Base-by-base conservation (phyloP, 495 filamentous ascomycete species). In the Neurospora africana region DNA sequence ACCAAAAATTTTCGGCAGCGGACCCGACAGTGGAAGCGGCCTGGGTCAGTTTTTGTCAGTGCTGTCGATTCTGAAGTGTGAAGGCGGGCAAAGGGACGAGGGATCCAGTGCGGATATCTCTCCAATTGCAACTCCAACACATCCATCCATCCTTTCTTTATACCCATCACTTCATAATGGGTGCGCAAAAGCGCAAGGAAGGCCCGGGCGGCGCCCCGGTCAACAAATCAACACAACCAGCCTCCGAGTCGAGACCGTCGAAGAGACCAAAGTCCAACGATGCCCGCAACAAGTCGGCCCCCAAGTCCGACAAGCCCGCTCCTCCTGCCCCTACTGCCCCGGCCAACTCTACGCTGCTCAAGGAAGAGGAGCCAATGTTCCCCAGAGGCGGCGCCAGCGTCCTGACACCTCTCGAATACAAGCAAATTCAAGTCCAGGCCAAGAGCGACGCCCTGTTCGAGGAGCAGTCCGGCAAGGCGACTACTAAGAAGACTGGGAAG, bases 341-440 rank as follows among this genome's bases (percentile, higher is more conserved):
- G 27, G 27, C 78, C 23, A 71, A 75, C 1, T 76, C 82, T 30
- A 80, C 83, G 7, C 73, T 77, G 61, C 71, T 83, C 15, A 89
- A 89, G 75, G 90, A 93, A 73, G 95, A 98, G 69, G 95, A 97
- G 75, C 87, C 88, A 5, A 82, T 94, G 36, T 99, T 99, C 78
- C 95, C 96, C 78, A 89, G 95, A 84, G 95, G 95, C 70, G 96
- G 95, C 71, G 95, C 87, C 17, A 95, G 93, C 79, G 86, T 96
- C 65, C 83, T 99, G 81, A 97, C 95, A 9, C 94, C 95, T 33
- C 85, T 99, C 69, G 95, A 99, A 79, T 90, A 95, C 75, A 97
- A 97, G 83, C 92, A 98, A 81, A 97, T 99, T 75, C 91, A 95
- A 76, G 92, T 95, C 73, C 91, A 98, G 81, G 95, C 95, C 37